phyloP scores from a whole-genome alignment of 768 basidiomycete genomes.

The Lactarius hatsudake region DNA sequence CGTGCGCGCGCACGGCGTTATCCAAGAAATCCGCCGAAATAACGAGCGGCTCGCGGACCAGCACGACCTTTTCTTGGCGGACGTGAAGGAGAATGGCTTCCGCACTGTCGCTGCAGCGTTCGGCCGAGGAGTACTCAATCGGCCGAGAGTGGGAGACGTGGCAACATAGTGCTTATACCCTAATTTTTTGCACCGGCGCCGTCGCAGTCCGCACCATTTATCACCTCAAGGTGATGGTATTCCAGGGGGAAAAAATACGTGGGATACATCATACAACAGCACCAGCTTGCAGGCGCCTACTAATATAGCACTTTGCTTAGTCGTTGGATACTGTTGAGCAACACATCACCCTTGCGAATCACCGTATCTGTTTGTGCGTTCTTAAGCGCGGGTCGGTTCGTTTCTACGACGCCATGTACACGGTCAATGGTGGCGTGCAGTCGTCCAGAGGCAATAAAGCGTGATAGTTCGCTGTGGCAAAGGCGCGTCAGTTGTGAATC shows the following conservation, averaged over 20 bases:
- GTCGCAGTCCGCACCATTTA: too few relatives aligned
- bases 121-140: conserved; percentile 58
- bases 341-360: conserved; percentile 87
- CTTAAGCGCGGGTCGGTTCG: conserved; percentile 73
- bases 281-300: conserved; percentile 31
- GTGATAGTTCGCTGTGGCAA: conserved; percentile 71
- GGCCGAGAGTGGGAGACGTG: conserved; percentile 27
- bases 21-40: conserved; percentile 84
- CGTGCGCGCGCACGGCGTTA: conserved; percentile 80
- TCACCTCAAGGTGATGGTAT: not conserved
- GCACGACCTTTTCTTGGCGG: conserved; percentile 74
- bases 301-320: conserved; percentile 83
- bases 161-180: conserved; percentile 2
- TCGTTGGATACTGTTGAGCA: conserved; percentile 84
- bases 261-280: conserved; percentile 6
- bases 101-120: conserved; percentile 71
- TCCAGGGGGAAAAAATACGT: not conserved
- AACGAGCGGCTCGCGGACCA: conserved; percentile 83
- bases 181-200: not conserved
- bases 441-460: conserved; percentile 86
- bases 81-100: conserved; percentile 71
- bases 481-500: not conserved
- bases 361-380: conserved; percentile 89
- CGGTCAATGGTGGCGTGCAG: conserved; percentile 90
- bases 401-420: conserved; percentile 92